Evolutionary conservation across 257 asterid species (phyloP).

Genomic region (Solanum microdontum): DNA sequence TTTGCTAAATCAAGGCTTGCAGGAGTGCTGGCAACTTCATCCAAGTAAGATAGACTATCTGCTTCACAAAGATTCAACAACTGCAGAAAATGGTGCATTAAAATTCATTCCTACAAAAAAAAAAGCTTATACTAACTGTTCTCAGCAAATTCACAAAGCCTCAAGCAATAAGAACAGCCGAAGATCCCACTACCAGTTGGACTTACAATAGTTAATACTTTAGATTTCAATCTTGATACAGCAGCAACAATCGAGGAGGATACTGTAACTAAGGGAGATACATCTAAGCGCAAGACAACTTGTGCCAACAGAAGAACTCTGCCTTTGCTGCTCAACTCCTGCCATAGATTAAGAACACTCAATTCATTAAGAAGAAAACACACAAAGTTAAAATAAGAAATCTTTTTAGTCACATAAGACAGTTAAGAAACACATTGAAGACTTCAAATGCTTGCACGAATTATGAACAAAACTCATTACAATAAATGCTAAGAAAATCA

Average conservation of each 20-base stretch:
- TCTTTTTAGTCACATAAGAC: neutral
- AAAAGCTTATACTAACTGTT: neutral
- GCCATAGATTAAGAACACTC: slow-evolving; percentile 8
- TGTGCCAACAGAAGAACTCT: slow-evolving; percentile 68
- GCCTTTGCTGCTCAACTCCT: slow-evolving; percentile 92
- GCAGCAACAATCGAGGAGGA: slow-evolving; percentile 38
- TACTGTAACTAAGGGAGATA: slow-evolving; percentile 28
- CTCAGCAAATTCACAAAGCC: neutral
- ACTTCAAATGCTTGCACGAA: neutral
- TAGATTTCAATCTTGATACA: slow-evolving; percentile 76
- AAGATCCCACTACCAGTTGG: neutral
- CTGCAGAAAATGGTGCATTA: slow-evolving; percentile 30
- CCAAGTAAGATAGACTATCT: slow-evolving; percentile 84
- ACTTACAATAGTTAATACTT: slow-evolving; percentile 87
- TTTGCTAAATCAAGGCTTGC: slow-evolving; percentile 66
- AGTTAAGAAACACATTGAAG: neutral
- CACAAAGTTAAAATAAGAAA: neutral
- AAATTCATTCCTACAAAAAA: neutral
- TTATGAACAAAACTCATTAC: neutral
- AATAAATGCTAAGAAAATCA: neutral
- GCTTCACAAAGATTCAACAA: slow-evolving; percentile 90
- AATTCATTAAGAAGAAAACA: slow-evolving; percentile 12
- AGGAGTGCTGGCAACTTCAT: slow-evolving; percentile 75
- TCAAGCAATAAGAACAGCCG: neutral
- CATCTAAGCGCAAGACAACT: slow-evolving; percentile 54